These are phyloP conservation scores for Ophiocordyceps sinensis DNA, from an alignment of 2,329 filamentous ascomycete genomes.

Conservation along the genomic window DNA sequence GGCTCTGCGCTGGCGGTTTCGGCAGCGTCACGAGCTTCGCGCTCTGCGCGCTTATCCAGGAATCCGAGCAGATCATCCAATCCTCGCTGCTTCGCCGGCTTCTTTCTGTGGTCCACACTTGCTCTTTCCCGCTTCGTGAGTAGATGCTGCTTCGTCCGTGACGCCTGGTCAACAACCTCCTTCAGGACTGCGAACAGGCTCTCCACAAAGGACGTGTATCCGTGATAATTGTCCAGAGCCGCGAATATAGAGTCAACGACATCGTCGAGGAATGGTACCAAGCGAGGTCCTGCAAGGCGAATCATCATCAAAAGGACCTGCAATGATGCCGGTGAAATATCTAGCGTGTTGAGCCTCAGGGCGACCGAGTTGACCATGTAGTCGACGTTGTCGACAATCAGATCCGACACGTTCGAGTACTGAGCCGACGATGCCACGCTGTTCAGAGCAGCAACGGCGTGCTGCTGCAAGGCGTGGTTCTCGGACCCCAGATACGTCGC, in stretches of 20 bases:
- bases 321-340: conserved; percentile 81
- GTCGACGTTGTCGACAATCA: conserved; percentile 85
- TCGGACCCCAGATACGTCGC: conserved; percentile 71
- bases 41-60: conserved; percentile 41
- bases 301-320: conserved; percentile 94
- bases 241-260: conserved; percentile 83
- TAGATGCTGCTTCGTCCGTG: conserved; percentile 39
- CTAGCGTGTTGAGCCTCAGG: conserved; percentile 77
- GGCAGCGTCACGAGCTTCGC: conserved; percentile 18
- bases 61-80: conserved; percentile 37
- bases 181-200: conserved; percentile 69
- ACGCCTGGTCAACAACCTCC: conserved; percentile 71
- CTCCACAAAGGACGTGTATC: conserved; percentile 76
- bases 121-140: conserved; percentile 24
- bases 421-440: conserved; percentile 60
- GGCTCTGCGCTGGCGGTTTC: conserved; percentile 18
- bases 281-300: conserved; percentile 60
- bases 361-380: conserved; percentile 93
- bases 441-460: conserved; percentile 75
- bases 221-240: conserved; percentile 88
- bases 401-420: conserved; percentile 58
- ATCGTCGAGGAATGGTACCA: conserved; percentile 85
- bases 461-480: conserved; percentile 52
- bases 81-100: conserved; percentile 14
- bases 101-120: conserved; percentile 28